Evolutionary conservation across 345 rosid species (phyloP).

Genomic region (Gossypium sturtianum): DNA sequence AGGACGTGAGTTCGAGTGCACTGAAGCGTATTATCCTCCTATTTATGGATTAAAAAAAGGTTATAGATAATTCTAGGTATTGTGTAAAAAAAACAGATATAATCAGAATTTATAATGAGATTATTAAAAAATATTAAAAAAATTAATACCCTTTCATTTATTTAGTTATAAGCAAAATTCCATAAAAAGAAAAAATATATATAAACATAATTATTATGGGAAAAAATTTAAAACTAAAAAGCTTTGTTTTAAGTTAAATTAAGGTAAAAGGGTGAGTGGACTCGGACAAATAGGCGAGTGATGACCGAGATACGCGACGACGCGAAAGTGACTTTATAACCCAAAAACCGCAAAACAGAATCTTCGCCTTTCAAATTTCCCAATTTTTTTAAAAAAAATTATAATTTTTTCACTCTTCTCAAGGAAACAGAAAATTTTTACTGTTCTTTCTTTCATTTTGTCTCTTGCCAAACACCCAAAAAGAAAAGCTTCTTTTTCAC

Average conservation of each 20-base stretch:
- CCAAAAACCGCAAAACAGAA: slow-evolving; percentile 27
- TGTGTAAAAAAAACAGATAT: rapidly evolving
- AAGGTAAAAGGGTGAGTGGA: slow-evolving; percentile 8
- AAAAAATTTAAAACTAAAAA: too few species aligned
- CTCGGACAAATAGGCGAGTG: not conserved
- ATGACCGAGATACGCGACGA: slow-evolving; percentile 64
- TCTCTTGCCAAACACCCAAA: slow-evolving; percentile 19
- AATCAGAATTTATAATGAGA: rapidly evolving
- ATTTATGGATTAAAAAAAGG: rapidly evolving
- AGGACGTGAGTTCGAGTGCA: too few species aligned
- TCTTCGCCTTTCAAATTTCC: slow-evolving; percentile 27
- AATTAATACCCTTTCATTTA: too few species aligned
- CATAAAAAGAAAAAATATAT: not conserved
- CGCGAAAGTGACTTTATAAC: slow-evolving; percentile 34
- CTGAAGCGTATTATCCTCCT: too few species aligned
- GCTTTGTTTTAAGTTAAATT: not conserved
- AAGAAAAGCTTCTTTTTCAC: slow-evolving; percentile 13
- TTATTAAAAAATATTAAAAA: too few species aligned
- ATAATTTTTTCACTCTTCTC: not conserved
- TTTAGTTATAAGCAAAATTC: too few species aligned
- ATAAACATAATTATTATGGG: too few species aligned
- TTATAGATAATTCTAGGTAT: rapidly evolving
- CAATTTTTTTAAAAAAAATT: not conserved
- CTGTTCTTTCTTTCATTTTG: not conserved
- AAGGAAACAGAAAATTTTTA: not conserved